Conservation (phyloP, 306 rosid genomes). For the Begonia masoniana region DNA sequence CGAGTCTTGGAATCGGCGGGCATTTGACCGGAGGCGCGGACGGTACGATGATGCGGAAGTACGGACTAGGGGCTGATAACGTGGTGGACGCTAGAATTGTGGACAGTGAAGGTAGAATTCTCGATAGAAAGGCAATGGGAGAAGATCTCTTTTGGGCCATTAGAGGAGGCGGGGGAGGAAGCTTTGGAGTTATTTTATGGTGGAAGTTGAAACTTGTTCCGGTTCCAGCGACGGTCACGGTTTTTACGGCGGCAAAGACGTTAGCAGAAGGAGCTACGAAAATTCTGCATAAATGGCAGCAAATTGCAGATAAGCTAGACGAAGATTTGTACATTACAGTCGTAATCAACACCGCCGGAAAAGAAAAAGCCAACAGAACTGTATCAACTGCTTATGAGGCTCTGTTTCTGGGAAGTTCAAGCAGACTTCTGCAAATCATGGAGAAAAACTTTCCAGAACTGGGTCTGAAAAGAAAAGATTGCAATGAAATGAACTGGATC, state of each 20-base stretch:
- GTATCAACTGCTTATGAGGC: constrained; percentile 34
- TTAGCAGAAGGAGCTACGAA: constrained; percentile 47
- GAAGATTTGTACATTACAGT: constrained; percentile 45
- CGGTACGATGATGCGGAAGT: constrained; percentile 63
- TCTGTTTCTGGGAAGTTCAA: constrained; percentile 36
- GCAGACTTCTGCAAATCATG: constrained; percentile 33
- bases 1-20: constrained; percentile 69
- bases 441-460: constrained; percentile 41
- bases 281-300: constrained; percentile 42
- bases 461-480: constrained; percentile 34
- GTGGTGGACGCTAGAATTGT: constrained; percentile 46
- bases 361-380: constrained; percentile 11
- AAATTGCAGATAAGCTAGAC: constrained; percentile 41
- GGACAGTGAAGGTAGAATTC: constrained; percentile 32
- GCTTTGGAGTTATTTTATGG: constrained; percentile 63
- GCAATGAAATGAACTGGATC: constrained; percentile 55
- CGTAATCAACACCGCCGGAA: constrained; percentile 2
- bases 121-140: constrained; percentile 54
- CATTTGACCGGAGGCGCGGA: constrained; percentile 72
- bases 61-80: constrained; percentile 59
- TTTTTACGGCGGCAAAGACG: constrained; percentile 35
- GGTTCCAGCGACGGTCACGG: constrained; percentile 51
- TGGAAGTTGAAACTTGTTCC: constrained; percentile 68
- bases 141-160: constrained; percentile 76
- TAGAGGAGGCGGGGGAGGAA: constrained; percentile 70